phyloP scores from a whole-genome alignment of 352 stramenopile species.

The Thraustochytrium sp. region DNA sequence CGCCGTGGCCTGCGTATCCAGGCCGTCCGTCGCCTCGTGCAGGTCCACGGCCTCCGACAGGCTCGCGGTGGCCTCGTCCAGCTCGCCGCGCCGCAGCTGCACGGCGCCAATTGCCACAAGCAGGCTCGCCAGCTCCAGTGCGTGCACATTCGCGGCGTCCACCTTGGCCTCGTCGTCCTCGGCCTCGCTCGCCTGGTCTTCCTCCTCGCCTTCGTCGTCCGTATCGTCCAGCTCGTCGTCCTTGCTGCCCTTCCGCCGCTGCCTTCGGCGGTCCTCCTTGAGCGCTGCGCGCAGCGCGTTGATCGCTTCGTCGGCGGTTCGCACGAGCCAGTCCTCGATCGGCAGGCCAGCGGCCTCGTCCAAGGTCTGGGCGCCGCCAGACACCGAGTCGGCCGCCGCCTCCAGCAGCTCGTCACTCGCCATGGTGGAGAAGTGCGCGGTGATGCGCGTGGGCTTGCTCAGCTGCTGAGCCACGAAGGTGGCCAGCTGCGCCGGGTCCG shows the following conservation, averaged over 20 bases:
- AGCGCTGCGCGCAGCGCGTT: background rate
- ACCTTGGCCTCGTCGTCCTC: background rate
- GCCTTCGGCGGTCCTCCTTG: too few relatives aligned
- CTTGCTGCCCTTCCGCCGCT: too few relatives aligned
- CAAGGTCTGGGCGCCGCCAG: background rate
- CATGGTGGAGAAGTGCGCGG: background rate
- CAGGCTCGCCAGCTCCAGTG: background rate
- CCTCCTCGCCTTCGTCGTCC: background rate
- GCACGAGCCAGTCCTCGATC: background rate
- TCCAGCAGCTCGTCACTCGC: background rate
- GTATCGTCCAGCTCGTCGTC: background rate
- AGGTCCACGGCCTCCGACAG: background rate
- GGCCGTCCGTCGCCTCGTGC: background rate
- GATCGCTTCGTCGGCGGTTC: background rate
- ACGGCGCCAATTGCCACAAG: background rate
- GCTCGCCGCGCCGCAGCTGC: background rate
- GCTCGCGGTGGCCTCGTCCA: background rate
- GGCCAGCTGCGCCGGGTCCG: background rate
- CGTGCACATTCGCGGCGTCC: too few relatives aligned
- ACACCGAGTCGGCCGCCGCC: background rate
- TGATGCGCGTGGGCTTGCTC: background rate
- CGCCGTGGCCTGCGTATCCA: background rate
- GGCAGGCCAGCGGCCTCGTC: background rate
- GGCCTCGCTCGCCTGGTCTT: background rate
- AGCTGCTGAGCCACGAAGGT: background rate